These are phyloP conservation scores for Bretziella fagacearum DNA, from an alignment of 2,329 filamentous ascomycete genomes.

Conservation along the genomic window DNA sequence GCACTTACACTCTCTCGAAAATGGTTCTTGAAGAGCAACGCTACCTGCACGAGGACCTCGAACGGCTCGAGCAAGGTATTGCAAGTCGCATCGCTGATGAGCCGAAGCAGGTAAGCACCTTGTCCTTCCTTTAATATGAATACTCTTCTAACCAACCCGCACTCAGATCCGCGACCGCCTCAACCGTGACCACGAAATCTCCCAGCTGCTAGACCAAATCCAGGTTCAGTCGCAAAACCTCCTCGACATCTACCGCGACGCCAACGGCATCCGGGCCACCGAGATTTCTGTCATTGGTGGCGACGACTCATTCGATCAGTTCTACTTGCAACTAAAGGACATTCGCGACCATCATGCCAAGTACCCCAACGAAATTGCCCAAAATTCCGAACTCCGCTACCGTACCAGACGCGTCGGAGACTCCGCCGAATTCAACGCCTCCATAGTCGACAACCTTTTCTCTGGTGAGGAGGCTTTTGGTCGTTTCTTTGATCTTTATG, in stretches of 20 bases:
- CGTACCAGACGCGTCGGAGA: slow-evolving; percentile 48
- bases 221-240: slow-evolving; percentile 70
- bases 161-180: slow-evolving; percentile 69
- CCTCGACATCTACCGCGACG: slow-evolving; percentile 70
- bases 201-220: slow-evolving; percentile 73
- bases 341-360: slow-evolving; percentile 78
- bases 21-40: slow-evolving; percentile 90
- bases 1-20: slow-evolving; percentile 15
- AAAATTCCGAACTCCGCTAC: slow-evolving; percentile 89
- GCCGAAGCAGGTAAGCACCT: slow-evolving; percentile 55
- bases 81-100: slow-evolving; percentile 79
- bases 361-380: slow-evolving; percentile 87
- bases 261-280: slow-evolving; percentile 49
- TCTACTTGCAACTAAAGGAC: slow-evolving; percentile 67
- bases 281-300: slow-evolving; percentile 74
- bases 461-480: slow-evolving; percentile 91
- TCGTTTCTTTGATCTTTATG: slow-evolving; percentile 77
- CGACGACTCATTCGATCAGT: slow-evolving; percentile 77
- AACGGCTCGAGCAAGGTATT: slow-evolving; percentile 86
- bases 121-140: neutral
- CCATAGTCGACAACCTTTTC: slow-evolving; percentile 78
- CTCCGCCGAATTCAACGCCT: slow-evolving; percentile 30
- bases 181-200: slow-evolving; percentile 80
- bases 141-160: slow-evolving; percentile 17
- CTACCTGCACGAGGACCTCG: slow-evolving; percentile 87